Conservation (phyloP, 2,329 filamentous ascomycete species). For the Zasmidium cellare region DNA sequence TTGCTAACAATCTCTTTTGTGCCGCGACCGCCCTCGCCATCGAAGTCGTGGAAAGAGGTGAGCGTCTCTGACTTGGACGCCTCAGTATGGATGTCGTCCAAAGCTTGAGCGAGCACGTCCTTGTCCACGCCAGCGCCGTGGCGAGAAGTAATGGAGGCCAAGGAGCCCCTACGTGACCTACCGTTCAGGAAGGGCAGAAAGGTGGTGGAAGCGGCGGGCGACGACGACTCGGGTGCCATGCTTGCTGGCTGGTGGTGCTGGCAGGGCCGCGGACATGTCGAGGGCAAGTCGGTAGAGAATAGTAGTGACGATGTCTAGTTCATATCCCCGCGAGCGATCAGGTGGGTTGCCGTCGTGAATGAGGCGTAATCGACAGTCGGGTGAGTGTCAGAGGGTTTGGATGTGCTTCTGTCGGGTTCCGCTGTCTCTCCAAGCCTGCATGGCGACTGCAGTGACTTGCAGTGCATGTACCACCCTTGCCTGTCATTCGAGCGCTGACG, state of each 20-base stretch:
- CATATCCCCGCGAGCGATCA: background rate
- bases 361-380: background rate
- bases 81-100: slow-evolving; percentile 84
- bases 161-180: slow-evolving; percentile 38
- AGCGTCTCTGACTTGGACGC: slow-evolving; percentile 82
- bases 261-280: slow-evolving; percentile 4
- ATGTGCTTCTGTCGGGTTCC: background rate
- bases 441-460: too few species aligned
- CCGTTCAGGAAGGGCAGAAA: slow-evolving; percentile 33
- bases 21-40: slow-evolving; percentile 60
- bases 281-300: background rate
- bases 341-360: background rate
- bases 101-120: slow-evolving; percentile 71
- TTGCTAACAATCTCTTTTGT: slow-evolving; percentile 39
- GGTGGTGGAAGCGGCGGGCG: slow-evolving; percentile 29
- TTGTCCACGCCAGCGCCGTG: slow-evolving; percentile 55
- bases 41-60: slow-evolving; percentile 93
- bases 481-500: too few species aligned
- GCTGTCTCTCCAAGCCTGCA: too few species aligned
- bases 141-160: slow-evolving; percentile 40
- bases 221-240: slow-evolving; percentile 30
- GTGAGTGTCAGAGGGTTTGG: background rate
- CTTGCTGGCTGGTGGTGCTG: background rate
- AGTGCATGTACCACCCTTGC: too few species aligned
- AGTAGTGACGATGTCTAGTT: background rate